These are phyloP conservation scores for Sphaerulina vaccinii DNA, from an alignment of 2,329 filamentous ascomycete species.

Conservation along the genomic window DNA sequence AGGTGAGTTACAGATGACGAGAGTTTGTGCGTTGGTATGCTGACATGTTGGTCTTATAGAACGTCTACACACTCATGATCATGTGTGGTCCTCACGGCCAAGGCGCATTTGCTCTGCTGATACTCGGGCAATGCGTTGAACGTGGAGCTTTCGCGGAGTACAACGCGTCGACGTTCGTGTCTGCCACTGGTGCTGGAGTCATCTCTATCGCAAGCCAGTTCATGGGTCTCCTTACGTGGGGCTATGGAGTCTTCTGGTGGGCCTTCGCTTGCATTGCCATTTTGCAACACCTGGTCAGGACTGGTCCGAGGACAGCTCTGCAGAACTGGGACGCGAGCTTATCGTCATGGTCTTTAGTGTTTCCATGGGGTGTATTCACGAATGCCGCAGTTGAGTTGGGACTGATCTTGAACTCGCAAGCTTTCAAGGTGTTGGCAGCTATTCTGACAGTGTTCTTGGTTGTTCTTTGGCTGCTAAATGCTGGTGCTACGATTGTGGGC, in stretches of 20 bases:
- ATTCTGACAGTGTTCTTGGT: constrained; percentile 12
- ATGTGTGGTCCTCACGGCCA: constrained; percentile 22
- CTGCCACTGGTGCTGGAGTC: constrained; percentile 1
- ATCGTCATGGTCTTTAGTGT: constrained; percentile 16
- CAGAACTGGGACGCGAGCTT: constrained; percentile 10
- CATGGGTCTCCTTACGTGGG: constrained; percentile 14
- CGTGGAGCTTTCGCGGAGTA: constrained; percentile 15
- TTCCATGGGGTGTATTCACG: constrained; percentile 19
- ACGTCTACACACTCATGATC: constrained; percentile 24
- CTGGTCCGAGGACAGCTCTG: constrained; percentile 3
- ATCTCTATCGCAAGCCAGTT: constrained; percentile 12
- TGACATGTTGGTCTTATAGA: too few species aligned
- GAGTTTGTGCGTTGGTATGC: too few species aligned
- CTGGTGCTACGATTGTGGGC: constrained; percentile 9
- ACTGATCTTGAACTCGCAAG: constrained; percentile 7
- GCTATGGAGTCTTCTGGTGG: constrained; percentile 22
- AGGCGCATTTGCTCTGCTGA: constrained; percentile 20
- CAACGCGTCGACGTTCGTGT: not conserved
- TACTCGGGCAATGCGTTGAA: constrained; percentile 16
- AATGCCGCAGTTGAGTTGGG: constrained; percentile 18
- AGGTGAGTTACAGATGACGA: too few species aligned
- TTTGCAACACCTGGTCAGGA: constrained; percentile 6
- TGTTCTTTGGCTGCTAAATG: constrained; percentile 14
- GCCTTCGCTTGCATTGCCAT: constrained; percentile 15
- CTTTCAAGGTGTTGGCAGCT: constrained; percentile 15